Evolutionary conservation across 768 basidiomycete species (phyloP).

Genomic region (Coprinopsis sp.): DNA sequence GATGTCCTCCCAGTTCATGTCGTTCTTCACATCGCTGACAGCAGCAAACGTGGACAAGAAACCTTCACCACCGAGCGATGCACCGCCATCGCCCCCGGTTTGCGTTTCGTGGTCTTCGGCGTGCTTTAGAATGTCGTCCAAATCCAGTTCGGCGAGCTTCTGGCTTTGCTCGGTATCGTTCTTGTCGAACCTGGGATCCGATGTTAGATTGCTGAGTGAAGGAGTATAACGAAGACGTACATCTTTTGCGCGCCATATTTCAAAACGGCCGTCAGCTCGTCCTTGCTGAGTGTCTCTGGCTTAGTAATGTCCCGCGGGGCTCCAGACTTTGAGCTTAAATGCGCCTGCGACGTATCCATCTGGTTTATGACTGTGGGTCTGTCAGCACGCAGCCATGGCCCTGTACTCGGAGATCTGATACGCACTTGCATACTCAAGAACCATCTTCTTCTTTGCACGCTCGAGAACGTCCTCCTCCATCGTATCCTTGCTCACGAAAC

Average conservation of each 20-base stretch:
- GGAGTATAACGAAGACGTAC: slow-evolving; percentile 37
- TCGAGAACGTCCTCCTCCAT: slow-evolving; percentile 99
- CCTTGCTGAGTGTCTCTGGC: slow-evolving; percentile 81
- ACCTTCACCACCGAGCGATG: slow-evolving; percentile 95
- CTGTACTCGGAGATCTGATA: slow-evolving; percentile 22
- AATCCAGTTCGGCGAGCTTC: slow-evolving; percentile 98
- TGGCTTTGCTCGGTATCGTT: slow-evolving; percentile 89
- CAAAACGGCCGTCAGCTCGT: slow-evolving; percentile 93
- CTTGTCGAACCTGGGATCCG: slow-evolving; percentile 78
- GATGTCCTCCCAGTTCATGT: slow-evolving; percentile 99
- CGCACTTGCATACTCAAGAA: slow-evolving; percentile 97
- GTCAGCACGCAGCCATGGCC: slow-evolving; percentile 5
- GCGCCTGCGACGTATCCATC: slow-evolving; percentile 98
- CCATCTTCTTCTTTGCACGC: slow-evolving; percentile 99
- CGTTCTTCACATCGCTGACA: slow-evolving; percentile 97
- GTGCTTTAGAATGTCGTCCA: slow-evolving; percentile 94
- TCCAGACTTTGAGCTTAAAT: slow-evolving; percentile 79
- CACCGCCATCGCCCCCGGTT: slow-evolving; percentile 74
- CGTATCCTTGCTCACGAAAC: slow-evolving; percentile 97
- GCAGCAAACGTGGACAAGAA: slow-evolving; percentile 95
- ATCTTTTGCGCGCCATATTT: slow-evolving; percentile 99
- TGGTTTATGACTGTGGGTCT: slow-evolving; percentile 88
- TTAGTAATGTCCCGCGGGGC: slow-evolving; percentile 60
- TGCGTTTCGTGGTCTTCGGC: slow-evolving; percentile 98
- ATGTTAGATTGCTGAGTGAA: slow-evolving; percentile 13